phyloP scores from a whole-genome alignment of 495 filamentous ascomycete species.

The Neurospora cerealis region DNA sequence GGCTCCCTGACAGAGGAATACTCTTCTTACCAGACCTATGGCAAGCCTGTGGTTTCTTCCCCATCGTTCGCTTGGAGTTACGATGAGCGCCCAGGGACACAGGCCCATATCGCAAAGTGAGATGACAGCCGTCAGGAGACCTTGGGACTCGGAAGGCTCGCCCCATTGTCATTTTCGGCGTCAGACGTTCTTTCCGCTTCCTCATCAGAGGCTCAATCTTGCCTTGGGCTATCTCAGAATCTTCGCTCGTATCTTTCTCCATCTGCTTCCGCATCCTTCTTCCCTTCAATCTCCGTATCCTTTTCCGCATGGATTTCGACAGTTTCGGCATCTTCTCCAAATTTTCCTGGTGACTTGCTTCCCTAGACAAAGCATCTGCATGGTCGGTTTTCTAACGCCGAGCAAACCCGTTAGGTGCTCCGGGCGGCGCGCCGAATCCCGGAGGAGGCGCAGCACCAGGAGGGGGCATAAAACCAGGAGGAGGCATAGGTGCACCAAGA shows the following conservation, averaged over 20 bases:
- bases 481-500: slow-evolving; percentile 17
- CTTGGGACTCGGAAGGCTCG: background rate
- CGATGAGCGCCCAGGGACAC: background rate
- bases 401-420: slow-evolving; percentile 9
- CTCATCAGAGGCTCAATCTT: background rate
- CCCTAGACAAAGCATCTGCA: background rate
- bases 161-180: background rate
- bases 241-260: background rate
- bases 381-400: slow-evolving; percentile 5
- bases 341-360: background rate
- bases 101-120: background rate
- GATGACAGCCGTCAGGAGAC: background rate
- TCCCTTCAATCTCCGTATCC: background rate
- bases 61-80: background rate
- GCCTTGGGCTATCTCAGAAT: background rate
- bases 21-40: background rate
- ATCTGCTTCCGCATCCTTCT: background rate
- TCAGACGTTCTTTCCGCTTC: background rate
- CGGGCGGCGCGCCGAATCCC: slow-evolving; percentile 12
- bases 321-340: background rate
- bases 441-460: slow-evolving; percentile 9
- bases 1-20: background rate
- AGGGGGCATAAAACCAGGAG: slow-evolving; percentile 22
- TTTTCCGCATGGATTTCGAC: background rate
- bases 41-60: background rate